Conservation (phyloP, 2,329 filamentous ascomycete genomes). For the Ceratocystis variospora region DNA sequence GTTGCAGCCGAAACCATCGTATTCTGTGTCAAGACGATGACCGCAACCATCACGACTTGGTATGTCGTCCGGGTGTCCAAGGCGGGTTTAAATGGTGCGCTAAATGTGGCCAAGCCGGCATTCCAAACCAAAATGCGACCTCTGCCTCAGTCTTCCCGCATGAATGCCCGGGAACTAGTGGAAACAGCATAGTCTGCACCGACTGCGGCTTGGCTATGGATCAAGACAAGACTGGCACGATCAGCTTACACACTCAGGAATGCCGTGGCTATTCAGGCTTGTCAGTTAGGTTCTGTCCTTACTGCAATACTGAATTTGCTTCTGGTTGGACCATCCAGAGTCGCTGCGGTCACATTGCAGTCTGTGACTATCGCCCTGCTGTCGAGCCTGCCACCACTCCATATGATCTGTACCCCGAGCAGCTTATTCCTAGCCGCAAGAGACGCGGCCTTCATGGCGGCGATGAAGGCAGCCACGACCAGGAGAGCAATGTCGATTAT, state of each 20-base stretch:
- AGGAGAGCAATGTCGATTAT: background rate
- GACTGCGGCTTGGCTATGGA: constrained; percentile 19
- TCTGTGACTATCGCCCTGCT: constrained; percentile 2
- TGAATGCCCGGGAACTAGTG: constrained; percentile 15
- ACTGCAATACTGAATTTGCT: constrained; percentile 18
- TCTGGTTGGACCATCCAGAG: background rate
- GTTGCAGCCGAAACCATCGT: constrained; percentile 22
- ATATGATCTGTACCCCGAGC: constrained; percentile 14
- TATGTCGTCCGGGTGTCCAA: constrained; percentile 21
- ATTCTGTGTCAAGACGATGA: constrained; percentile 18
- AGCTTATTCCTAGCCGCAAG: constrained; percentile 5
- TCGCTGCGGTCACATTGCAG: constrained; percentile 16
- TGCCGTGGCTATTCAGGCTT: constrained; percentile 20
- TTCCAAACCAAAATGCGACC: constrained; percentile 16
- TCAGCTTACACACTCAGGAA: constrained; percentile 19
- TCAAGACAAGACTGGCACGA: constrained; percentile 6
- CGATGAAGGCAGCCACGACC: background rate
- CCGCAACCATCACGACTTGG: constrained; percentile 21
- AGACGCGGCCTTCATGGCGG: background rate
- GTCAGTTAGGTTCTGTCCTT: constrained; percentile 21
- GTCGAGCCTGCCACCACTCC: constrained; percentile 8
- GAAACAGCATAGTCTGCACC: constrained; percentile 17
- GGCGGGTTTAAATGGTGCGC: constrained; percentile 20
- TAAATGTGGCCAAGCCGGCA: constrained; percentile 19
- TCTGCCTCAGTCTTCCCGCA: constrained; percentile 19